Conservation (phyloP, 2,329 filamentous ascomycete species). For the Clarireedia monteithiana region DNA sequence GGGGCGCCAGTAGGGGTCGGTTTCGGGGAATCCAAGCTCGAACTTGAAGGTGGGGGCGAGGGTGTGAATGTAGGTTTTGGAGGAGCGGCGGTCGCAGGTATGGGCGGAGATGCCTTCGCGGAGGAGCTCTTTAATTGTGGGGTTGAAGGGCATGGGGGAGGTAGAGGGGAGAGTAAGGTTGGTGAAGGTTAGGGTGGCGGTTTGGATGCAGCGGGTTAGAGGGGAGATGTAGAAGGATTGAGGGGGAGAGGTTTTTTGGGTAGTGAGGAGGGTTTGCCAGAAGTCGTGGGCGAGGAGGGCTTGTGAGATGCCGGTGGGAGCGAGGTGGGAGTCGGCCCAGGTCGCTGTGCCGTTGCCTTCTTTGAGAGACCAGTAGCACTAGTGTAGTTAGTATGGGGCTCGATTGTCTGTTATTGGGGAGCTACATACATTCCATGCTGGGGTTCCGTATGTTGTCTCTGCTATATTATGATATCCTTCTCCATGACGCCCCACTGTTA, state of each 20-base stretch:
- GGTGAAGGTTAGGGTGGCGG: constrained; percentile 52
- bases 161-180: constrained; percentile 42
- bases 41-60: constrained; percentile 45
- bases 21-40: constrained; percentile 54
- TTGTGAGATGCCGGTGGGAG: constrained; percentile 47
- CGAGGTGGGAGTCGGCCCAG: constrained; percentile 60
- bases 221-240: constrained; percentile 59
- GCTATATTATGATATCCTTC: constrained; percentile 59
- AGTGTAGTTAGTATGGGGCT: background rate
- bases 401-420: background rate
- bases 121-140: constrained; percentile 55
- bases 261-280: constrained; percentile 45
- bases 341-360: constrained; percentile 54
- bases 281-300: constrained; percentile 52
- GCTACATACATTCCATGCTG: constrained; percentile 56
- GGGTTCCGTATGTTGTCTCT: constrained; percentile 58
- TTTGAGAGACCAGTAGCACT: constrained; percentile 59
- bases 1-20: constrained; percentile 42
- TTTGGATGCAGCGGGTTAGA: constrained; percentile 53
- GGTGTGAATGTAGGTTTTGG: constrained; percentile 41
- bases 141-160: constrained; percentile 42
- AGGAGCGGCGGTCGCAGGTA: constrained; percentile 58
- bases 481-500: constrained; percentile 54
- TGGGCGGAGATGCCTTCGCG: constrained; percentile 62
- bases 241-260: constrained; percentile 50